Base-by-base conservation (phyloP, 768 basidiomycete genomes). In the Gloeophyllum trabeum region DNA sequence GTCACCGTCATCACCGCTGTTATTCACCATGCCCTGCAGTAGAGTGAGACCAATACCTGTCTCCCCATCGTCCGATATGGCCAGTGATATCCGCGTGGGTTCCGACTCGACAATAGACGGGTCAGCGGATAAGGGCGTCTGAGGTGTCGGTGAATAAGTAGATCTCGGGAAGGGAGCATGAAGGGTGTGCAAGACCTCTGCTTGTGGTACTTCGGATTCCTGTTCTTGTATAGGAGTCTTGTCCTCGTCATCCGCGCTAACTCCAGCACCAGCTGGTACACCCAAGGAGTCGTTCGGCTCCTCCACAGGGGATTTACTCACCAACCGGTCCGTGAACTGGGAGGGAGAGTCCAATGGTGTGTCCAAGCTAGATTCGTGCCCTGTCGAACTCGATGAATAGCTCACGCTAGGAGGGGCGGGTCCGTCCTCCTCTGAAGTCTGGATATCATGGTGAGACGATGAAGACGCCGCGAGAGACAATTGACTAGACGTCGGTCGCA, bases 1-100 rank as follows among this genome's bases (percentile, higher is more conserved):
- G 16, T 32, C 28, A 32, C 28, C 28, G 16, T 32, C 28, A 16
- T 32, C 28, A 25, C 47, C 66, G 10, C 52, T 60, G 2, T 62
- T 68, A 47, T 61, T 52, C 28, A 62, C 58, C 51, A 75, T 57
- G 30, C 66, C 68, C 48, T 76, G 73, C 41, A 87, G 59, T 41
- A 86, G 58, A 2, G 77, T 77, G 24, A 85, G 58, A 1, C 84
- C 84, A 26, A 87, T 86, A 0, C 78, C 84, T 1, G 72, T 63
- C 39, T 76, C 73, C 3, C 75, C 80, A 44, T 81, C 80, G n/a
- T n/a, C n/a, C 2, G 73, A 74, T 41, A 64, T 47, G 4, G 56
- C 70, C 13, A 60, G 48, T 20, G 56, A 64, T 10, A 62, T 49
- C 5, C 65, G 56, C 38, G 44, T 20, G 4, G 23, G 18, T 12